Evolutionary conservation across 2,329 filamentous ascomycete genomes (phyloP), one percentile per base, ranked within the genome.

Genomic region (Exophiala lecanii-corni): DNA sequence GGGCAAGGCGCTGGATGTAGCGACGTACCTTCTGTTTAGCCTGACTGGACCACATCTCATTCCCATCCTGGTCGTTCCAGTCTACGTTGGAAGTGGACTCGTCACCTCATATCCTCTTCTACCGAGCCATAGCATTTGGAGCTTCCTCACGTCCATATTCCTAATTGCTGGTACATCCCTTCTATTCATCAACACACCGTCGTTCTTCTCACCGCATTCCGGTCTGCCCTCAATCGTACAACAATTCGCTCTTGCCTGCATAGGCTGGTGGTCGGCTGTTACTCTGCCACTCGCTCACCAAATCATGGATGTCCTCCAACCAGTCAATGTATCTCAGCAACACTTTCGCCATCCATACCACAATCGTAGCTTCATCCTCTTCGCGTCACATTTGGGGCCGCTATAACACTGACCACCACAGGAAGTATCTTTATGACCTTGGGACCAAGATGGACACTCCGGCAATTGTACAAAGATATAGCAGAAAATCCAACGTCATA

Each of bases 391-490:
- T 30, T 36, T 10, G 48, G 48, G 25, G 35, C 41, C 13, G 48
- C 48, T 12, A 32, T 47, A 12, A 36, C 41, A 2, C 25, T 47
- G 44, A 45, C 48, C 13, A 25, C 15, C 26, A 20, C 41, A 5
- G 48, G 48, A 13, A 43, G 26, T 9, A 41, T 51, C 20, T 51
- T 51, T 42, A 51, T 51, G 45, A 41, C 45, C 10, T 31, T 43
- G 33, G 49, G 42, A 9, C 36, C 43, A 10, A 26, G 19, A 4
- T 37, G 21, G 2, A 35, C 19, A 7, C 35, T 49, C n/a, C 32
- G 42, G 20, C 30, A 19, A 17, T 15, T 21, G 4, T n/a, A 13
- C 12, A 19, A 39, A 17, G 16, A 23, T 36, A 20, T 21, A 12
- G 4, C 15, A 4, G 18, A 35, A 21, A n/a, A 25, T 13, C 20